A percentile compares a stretch with the other conserved stretches of the same genome.
phyloP scores from a whole-genome alignment of 495 filamentous ascomycete genomes.

The Penicillium flavigenum region DNA sequence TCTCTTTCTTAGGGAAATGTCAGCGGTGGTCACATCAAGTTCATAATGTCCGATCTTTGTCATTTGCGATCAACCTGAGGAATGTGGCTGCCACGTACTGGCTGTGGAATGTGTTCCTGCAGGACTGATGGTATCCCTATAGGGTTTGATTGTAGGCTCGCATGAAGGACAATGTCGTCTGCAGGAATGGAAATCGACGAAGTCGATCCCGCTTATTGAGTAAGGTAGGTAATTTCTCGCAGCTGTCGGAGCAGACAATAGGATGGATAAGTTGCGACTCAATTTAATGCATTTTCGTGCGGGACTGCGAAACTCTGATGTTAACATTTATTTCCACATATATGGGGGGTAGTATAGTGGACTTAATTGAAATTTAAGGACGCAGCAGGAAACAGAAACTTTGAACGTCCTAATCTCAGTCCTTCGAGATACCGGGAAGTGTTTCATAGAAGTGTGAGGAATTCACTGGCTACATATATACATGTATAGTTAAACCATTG shows the following conservation, averaged over 20 bases:
- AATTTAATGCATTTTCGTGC: neutral
- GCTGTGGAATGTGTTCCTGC: neutral
- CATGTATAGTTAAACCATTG: too few relatives aligned
- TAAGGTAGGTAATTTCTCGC: neutral
- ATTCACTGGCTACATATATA: too few relatives aligned
- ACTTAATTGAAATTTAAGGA: neutral
- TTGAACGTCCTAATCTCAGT: neutral
- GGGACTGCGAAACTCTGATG: neutral
- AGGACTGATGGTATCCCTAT: neutral
- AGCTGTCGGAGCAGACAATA: neutral
- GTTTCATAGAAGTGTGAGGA: too few relatives aligned
- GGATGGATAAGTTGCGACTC: neutral
- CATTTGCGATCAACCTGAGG: constrained; percentile 1
- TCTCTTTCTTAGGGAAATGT: constrained; percentile 10
- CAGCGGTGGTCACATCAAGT: constrained; percentile 4
- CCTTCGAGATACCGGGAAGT: neutral
- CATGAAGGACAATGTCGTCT: neutral
- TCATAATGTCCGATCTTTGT: constrained; percentile 1
- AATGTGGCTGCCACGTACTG: neutral
- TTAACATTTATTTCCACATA: too few relatives aligned
- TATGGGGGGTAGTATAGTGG: too few relatives aligned
- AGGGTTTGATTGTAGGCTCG: neutral
- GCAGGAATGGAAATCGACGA: neutral
- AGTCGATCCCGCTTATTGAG: neutral
- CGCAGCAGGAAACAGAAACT: neutral